A percentile compares a stretch with the other conserved stretches of the same genome.
Evolutionary conservation across 768 basidiomycete species (phyloP).

Genomic region (Boletus eberwhitei): DNA sequence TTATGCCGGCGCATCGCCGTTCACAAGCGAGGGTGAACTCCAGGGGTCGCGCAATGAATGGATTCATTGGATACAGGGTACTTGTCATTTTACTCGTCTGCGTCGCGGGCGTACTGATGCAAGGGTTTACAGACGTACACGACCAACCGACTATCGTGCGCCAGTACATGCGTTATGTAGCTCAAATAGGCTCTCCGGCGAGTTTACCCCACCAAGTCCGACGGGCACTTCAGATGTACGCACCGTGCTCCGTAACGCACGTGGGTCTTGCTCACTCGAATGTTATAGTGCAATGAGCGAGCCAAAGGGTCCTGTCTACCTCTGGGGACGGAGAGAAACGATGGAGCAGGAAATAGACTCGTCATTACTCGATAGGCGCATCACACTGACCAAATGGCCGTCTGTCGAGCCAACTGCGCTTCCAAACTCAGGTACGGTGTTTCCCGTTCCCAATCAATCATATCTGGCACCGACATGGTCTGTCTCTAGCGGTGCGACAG

Average conservation of each 20-base stretch:
- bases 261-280: background rate
- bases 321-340: constrained; percentile 69
- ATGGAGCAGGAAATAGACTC: constrained; percentile 61
- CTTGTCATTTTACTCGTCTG: background rate
- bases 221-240: constrained; percentile 64
- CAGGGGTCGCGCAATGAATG: constrained; percentile 68
- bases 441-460: background rate
- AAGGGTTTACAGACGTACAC: constrained; percentile 48
- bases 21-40: constrained; percentile 52
- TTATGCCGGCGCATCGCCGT: constrained; percentile 69
- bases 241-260: background rate
- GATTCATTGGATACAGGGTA: constrained; percentile 73
- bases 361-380: constrained; percentile 29
- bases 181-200: constrained; percentile 54
- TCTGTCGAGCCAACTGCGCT: constrained; percentile 49
- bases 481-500: constrained; percentile 26
- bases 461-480: background rate
- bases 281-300: constrained; percentile 56
- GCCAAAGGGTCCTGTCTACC: constrained; percentile 71
- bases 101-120: background rate
- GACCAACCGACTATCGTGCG: constrained; percentile 70
- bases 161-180: constrained; percentile 69
- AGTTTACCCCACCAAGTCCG: constrained; percentile 50
- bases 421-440: constrained; percentile 34
- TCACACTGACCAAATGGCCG: constrained; percentile 45